A percentile compares a stretch with the other conserved stretches of the same genome.
Conservation (phyloP, 768 basidiomycete species). For the Calocybe indica region DNA sequence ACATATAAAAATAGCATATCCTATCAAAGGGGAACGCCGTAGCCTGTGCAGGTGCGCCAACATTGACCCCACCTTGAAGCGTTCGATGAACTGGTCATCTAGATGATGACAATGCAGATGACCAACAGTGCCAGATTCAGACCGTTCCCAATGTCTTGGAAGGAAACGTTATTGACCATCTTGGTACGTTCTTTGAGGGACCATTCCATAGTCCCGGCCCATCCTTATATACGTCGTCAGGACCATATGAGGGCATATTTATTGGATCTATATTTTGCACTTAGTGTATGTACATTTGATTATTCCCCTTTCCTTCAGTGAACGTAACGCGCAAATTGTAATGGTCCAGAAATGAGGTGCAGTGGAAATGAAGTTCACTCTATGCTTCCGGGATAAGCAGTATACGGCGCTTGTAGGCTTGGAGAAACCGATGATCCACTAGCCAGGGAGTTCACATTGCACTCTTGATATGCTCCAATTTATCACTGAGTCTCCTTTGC, state of each 20-base stretch:
- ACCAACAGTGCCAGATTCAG: slow-evolving; percentile 37
- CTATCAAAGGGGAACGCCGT: slow-evolving; percentile 13
- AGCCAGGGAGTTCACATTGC: no score
- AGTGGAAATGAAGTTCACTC: neutral
- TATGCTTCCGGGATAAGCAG: neutral
- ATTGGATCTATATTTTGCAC: slow-evolving; percentile 32
- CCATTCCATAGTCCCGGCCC: neutral
- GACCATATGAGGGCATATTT: slow-evolving; percentile 29
- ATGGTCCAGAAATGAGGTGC: no score
- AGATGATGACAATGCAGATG: slow-evolving; percentile 41
- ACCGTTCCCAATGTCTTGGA: slow-evolving; percentile 37
- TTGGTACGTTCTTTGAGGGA: slow-evolving; percentile 21
- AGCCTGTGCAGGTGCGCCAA: slow-evolving; percentile 31
- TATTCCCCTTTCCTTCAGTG: no score
- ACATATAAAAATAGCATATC: slow-evolving; percentile 9
- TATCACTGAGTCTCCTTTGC: no score
- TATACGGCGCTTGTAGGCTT: neutral
- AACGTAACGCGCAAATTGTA: no score
- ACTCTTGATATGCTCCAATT: no score
- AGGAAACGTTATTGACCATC: slow-evolving; percentile 37
- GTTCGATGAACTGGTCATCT: neutral
- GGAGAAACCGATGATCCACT: no score
- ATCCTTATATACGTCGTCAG: neutral
- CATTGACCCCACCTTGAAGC: neutral
- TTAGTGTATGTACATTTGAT: neutral